These are phyloP conservation scores for Termitomyces sp. DNA, from an alignment of 768 basidiomycete genomes.

Conservation along the genomic window DNA sequence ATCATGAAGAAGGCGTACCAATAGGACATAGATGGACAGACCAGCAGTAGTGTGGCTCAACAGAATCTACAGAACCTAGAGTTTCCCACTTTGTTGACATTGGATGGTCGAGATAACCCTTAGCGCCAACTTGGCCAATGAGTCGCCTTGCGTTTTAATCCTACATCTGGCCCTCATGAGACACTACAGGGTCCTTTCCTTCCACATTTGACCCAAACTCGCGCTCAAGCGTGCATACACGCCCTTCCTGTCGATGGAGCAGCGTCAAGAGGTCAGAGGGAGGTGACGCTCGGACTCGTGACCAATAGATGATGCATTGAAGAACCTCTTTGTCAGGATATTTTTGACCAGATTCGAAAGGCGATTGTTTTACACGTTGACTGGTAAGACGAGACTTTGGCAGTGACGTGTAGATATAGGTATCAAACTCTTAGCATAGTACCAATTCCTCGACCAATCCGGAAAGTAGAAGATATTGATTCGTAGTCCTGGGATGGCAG, in stretches of 20 bases:
- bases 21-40: conserved; percentile 59
- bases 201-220: conserved; percentile 54
- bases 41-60: conserved; percentile 50
- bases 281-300: conserved; percentile 41
- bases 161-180: conserved; percentile 25
- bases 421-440: conserved; percentile 29
- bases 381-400: conserved; percentile 22
- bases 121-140: conserved; percentile 56
- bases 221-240: conserved; percentile 67
- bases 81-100: conserved; percentile 56
- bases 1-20: conserved; percentile 38
- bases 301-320: conserved; percentile 32
- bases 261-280: conserved; percentile 41
- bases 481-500: conserved; percentile 34
- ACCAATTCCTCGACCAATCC: conserved; percentile 63
- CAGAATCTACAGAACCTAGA: conserved; percentile 45
- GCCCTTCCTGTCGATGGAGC: conserved; percentile 54
- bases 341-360: conserved; percentile 33
- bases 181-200: conserved; percentile 21
- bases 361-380: conserved; percentile 20
- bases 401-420: conserved; percentile 25
- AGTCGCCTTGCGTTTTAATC: conserved; percentile 48
- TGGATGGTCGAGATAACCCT: conserved; percentile 57
- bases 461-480: conserved; percentile 65
- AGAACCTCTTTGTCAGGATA: conserved; percentile 20